A percentile compares a stretch with the other conserved stretches of the same genome.
These are phyloP conservation scores for Sporothrix brasiliensis DNA, from an alignment of 2,329 filamentous ascomycete species.

Conservation along the genomic window DNA sequence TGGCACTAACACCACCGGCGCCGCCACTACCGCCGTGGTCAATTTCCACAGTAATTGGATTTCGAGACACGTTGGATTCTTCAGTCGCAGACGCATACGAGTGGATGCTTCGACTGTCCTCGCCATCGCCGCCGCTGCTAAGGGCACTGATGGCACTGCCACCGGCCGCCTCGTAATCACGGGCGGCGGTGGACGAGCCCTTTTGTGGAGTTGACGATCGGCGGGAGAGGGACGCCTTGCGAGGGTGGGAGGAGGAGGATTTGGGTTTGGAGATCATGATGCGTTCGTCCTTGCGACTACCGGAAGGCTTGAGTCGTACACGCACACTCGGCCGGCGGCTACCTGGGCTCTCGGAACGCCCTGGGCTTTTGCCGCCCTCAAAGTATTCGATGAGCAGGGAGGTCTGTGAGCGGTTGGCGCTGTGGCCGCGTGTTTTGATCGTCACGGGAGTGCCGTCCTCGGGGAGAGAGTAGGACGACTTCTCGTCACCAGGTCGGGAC, in stretches of 20 bases:
- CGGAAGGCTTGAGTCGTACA: conserved; percentile 77
- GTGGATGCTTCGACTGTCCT: conserved; percentile 67
- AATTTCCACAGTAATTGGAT: conserved; percentile 89
- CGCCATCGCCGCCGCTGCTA: conserved; percentile 46
- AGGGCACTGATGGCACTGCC: conserved; percentile 37
- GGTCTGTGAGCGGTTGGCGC: conserved; percentile 72
- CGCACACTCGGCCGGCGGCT: conserved; percentile 79
- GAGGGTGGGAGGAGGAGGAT: conserved; percentile 52
- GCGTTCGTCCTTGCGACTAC: conserved; percentile 69
- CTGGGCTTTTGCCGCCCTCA: conserved; percentile 70
- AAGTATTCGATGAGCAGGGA: conserved; percentile 95
- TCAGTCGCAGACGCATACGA: conserved; percentile 79
- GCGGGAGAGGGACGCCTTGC: conserved; percentile 63
- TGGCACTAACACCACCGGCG: conserved; percentile 15
- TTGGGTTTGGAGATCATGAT: conserved; percentile 85
- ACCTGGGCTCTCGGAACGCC: conserved; percentile 55
- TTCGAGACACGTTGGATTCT: conserved; percentile 74
- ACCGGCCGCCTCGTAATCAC: conserved; percentile 43
- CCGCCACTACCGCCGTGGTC: conserved; percentile 54
- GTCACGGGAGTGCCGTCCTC: conserved; percentile 91
- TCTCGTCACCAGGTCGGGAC: conserved; percentile 68
- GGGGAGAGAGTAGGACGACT: conserved; percentile 76
- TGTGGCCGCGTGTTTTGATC: conserved; percentile 74
- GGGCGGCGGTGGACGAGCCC: conserved; percentile 38
- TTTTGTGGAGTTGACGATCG: conserved; percentile 55